Evolutionary conservation across 176 grass and related monocot species (phyloP), one percentile per base, ranked within the genome.

Genomic region (Pontederia paniculata): DNA sequence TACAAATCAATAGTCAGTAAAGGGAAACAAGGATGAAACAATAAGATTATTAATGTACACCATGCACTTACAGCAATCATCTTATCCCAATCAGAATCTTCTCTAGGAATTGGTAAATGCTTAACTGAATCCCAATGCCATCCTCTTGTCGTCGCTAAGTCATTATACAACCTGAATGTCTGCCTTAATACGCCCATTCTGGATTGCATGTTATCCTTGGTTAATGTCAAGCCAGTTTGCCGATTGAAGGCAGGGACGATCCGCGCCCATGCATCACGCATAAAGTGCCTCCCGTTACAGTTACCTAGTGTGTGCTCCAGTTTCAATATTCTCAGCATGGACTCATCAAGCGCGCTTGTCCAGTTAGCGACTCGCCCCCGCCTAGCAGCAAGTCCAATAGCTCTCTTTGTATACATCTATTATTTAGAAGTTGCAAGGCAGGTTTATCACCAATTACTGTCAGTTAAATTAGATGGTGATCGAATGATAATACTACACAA

Each of bases 1-100:
- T 68, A 57, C 18, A 37, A 74, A 37, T 37, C 7, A 65, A 74
- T 1, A n/a, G 56, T 14, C 42, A 44, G 45, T 48, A 67, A 66
- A 58, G n/a, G n/a, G n/a, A n/a, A n/a, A 10, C 43, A 48, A 48
- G 10, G 20, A 59, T 49, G 16, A 74, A 57, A 31, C 10, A 58
- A 4, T 58, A 58, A 37, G 11, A 58, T 15, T 8, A 58, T 37
- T 12, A 13, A 23, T 41, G 23, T 15, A 31, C 16, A 58, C 10
- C 9, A 12, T 58, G 14, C 10, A 58, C 18, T n/a, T 31, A 58
- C 55, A 14, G 5, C 55, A 16, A 58, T 25, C 12, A 58, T 58
- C 11, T 8, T 21, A 15, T 58, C 55, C 55, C 55, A 58, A 58
- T 25, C 37, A 25, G 55, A 58, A 58, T 21, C 12, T 21, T 58